Conservation (phyloP, 2,329 filamentous ascomycete species). For the Lithohypha guttulata region DNA sequence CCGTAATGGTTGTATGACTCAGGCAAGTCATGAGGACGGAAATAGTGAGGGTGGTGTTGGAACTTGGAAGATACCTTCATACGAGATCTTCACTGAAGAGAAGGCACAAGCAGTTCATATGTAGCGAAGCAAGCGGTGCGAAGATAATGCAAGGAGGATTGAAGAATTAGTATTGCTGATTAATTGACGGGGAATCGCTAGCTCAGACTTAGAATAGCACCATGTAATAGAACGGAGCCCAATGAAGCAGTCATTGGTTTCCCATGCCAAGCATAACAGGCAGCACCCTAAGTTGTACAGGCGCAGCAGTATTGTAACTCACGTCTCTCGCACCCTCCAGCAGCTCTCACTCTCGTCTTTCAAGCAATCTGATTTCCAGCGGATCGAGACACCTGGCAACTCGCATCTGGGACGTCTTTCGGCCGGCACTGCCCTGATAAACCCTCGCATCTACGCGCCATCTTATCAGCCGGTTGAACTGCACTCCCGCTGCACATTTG, state of each 20-base stretch:
- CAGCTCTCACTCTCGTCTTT: constrained; percentile 4
- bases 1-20: constrained; percentile 2
- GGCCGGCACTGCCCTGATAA: constrained; percentile 6
- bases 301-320: constrained; percentile 6
- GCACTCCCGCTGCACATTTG: constrained; percentile 8
- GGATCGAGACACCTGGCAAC: constrained; percentile 5
- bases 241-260: neutral
- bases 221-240: neutral
- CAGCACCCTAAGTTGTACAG: constrained; percentile 4
- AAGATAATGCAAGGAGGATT: too few species aligned
- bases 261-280: constrained; percentile 5
- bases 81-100: too few species aligned
- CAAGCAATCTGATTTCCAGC: constrained; percentile 4
- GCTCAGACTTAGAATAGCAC: constrained; percentile 1
- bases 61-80: too few species aligned
- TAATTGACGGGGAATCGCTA: constrained; percentile 5
- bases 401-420: constrained; percentile 6
- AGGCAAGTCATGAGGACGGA: neutral
- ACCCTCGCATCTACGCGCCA: neutral
- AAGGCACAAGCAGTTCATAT: too few species aligned
- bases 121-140: too few species aligned
- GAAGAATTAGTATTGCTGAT: too few species aligned
- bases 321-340: constrained; percentile 5
- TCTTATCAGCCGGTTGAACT: constrained; percentile 8
- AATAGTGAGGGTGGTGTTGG: too few species aligned